Base-by-base conservation (phyloP, 257 asterid genomes). In the Ilex asprella region DNA sequence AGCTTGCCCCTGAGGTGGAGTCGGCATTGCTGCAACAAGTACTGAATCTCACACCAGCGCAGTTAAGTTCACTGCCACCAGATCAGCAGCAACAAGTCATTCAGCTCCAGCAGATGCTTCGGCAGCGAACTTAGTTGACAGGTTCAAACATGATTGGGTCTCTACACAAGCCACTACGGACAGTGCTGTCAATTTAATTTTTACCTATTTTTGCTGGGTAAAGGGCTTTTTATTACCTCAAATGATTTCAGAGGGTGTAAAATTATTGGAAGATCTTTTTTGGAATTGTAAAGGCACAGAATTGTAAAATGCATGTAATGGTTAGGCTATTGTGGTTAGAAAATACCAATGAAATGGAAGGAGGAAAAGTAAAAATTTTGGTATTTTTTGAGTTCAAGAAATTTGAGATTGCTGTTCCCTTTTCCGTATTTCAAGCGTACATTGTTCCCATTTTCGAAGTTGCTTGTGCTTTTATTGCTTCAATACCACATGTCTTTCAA, bases 61-160 rank as follows among this genome's bases (percentile, higher is more conserved):
- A 84, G 75, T 71, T 91, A 72, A 81, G 80, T 67, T 78, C 88
- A 46, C 75, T 91, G 64, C 88, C 98, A 15, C 83, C 89, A 21
- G 98, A 91, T 62, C 96, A 91, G 82, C 95, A 77, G 56, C 91
- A 79, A 71, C 87, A 88, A 77, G 91, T 91, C 39, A 78, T 84
- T 76, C 95, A 86, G 73, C 95, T 91, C 56, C 98, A 91, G 78
- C 83, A 82, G 85, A 81, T 81, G 95, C 95, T 88, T 65, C 82
- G 94, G 53, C 91, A 84, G 83, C 81, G n/a, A 82, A 65, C 84
- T 31, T 84, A 85, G 72, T 30, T 32, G 8, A 56, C 41, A 30
- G n/a, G 47, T 54, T 67, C 63, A 30, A 13, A 39, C 16, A 13
- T 31, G 10, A 47, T 39, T 35, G 44, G 35, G 32, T 63, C 39